A percentile compares a stretch with the other conserved stretches of the same genome.
phyloP scores from a whole-genome alignment of 208 protist species.

The Crithidia expoeki region DNA sequence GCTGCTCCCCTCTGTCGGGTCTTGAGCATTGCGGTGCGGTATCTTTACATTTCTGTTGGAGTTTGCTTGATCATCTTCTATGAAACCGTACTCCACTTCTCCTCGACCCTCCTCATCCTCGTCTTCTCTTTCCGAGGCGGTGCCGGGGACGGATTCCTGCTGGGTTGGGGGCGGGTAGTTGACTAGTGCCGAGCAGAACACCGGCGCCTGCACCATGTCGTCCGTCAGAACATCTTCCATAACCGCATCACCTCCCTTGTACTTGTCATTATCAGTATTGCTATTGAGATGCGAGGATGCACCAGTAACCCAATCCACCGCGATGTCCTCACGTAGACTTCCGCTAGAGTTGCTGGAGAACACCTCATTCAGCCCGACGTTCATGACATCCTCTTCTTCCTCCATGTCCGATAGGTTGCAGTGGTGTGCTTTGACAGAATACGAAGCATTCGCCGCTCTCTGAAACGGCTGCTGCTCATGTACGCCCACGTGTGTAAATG shows the following conservation, averaged over 20 bases:
- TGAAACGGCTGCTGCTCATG: background rate
- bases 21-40: background rate
- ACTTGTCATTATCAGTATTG: too few relatives aligned
- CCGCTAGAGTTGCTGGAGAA: background rate
- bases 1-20: background rate
- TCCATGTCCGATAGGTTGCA: background rate
- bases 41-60: too few relatives aligned
- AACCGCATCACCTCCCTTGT: background rate
- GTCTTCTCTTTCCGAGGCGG: background rate
- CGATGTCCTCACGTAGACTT: slow-evolving; percentile 6
- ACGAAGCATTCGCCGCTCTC: slow-evolving; percentile 3
- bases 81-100: too few relatives aligned
- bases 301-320: background rate
- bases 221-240: slow-evolving; percentile 29
- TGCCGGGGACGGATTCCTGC: background rate
- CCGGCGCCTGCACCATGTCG: background rate
- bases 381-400: background rate
- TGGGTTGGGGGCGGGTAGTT: background rate
- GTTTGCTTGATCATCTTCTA: too few relatives aligned
- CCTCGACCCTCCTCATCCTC: too few relatives aligned
- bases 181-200: background rate
- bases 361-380: slow-evolving; percentile 2
- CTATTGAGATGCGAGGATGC: background rate
- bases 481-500: background rate
- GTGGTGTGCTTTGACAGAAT: slow-evolving; percentile 1